Conservation (phyloP, 1,284 basidiomycete species). For the Ustilago sp. region DNA sequence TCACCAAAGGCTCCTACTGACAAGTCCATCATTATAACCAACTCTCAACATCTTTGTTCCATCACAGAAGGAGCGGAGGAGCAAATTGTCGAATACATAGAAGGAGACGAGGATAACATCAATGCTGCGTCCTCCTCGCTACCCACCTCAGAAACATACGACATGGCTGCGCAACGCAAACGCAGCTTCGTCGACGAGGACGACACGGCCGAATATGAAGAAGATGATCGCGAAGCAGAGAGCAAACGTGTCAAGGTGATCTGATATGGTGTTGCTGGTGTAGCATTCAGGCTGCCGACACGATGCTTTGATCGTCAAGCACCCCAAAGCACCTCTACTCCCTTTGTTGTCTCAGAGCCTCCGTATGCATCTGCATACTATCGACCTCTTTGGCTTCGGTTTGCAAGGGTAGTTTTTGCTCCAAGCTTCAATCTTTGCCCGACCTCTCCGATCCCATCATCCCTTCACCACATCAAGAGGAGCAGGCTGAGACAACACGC, state of each 20-base stretch:
- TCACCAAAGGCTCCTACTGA: constrained; percentile 4
- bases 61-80: constrained; percentile 38
- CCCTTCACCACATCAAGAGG: background rate
- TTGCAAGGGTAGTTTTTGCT: background rate
- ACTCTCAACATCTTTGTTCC: background rate
- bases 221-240: constrained; percentile 34
- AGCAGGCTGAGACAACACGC: background rate
- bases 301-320: background rate
- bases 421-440: background rate
- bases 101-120: constrained; percentile 25
- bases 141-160: constrained; percentile 9
- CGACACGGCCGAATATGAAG: constrained; percentile 28
- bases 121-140: constrained; percentile 4
- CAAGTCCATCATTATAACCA: background rate
- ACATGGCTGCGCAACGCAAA: constrained; percentile 26
- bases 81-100: constrained; percentile 51
- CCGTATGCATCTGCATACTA: background rate
- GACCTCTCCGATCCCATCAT: background rate
- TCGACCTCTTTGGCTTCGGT: background rate
- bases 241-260: constrained; percentile 48
- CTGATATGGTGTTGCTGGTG: constrained; percentile 7
- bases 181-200: constrained; percentile 33
- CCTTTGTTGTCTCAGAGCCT: background rate
- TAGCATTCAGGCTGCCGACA: background rate
- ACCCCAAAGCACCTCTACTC: background rate